These are phyloP conservation scores for Paecilomyces formosus DNA, from an alignment of 2,329 filamentous ascomycete species.

Conservation along the genomic window DNA sequence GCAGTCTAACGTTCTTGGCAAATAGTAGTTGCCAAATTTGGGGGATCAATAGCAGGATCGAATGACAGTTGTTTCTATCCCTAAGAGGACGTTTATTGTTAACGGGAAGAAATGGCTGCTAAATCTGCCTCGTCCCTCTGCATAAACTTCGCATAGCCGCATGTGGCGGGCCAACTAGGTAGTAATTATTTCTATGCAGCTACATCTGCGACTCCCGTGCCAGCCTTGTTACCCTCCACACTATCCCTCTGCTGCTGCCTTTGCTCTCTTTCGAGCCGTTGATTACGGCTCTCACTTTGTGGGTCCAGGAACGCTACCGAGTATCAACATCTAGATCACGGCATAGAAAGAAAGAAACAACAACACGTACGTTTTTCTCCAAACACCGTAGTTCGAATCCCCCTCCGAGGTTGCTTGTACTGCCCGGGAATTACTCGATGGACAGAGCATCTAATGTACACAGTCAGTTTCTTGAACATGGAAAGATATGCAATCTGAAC, in stretches of 20 bases:
- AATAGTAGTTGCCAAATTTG: neutral
- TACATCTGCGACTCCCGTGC: neutral
- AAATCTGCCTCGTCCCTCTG: neutral
- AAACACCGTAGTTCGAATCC: slow-evolving; percentile 38
- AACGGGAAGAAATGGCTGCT: too few species aligned
- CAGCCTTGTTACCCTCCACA: neutral
- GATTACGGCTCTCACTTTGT: slow-evolving; percentile 11
- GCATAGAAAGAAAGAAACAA: neutral
- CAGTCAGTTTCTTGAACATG: neutral
- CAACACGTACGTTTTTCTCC: slow-evolving; percentile 39
- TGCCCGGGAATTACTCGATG: slow-evolving; percentile 38
- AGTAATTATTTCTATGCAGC: neutral
- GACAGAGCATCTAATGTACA: slow-evolving; percentile 15
- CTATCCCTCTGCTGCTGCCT: neutral
- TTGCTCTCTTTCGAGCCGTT: slow-evolving; percentile 3
- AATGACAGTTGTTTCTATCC: too few species aligned
- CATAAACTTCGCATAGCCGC: neutral
- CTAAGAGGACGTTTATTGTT: too few species aligned
- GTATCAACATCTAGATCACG: neutral
- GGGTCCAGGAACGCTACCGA: slow-evolving; percentile 10
- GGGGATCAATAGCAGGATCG: too few species aligned
- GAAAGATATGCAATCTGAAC: neutral
- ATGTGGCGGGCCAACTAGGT: neutral
- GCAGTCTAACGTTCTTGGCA: neutral
- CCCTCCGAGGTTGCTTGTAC: slow-evolving; percentile 29